Evolutionary conservation across 2,329 filamentous ascomycete genomes (phyloP).

Genomic region (Didymella arachidicola): DNA sequence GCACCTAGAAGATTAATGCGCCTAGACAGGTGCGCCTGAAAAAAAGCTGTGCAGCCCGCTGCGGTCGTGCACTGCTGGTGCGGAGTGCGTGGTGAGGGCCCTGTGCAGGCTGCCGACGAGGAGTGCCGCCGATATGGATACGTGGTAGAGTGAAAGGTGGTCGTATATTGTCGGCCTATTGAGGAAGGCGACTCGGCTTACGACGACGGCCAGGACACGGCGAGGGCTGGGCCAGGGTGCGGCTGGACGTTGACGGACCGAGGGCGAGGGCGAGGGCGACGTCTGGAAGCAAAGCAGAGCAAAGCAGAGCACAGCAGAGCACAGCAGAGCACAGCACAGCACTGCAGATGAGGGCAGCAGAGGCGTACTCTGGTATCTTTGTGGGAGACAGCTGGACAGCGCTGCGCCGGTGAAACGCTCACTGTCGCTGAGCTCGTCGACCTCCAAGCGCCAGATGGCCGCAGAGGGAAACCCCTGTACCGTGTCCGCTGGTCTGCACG

Average conservation of each 20-base stretch:
- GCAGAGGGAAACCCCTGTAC: background rate
- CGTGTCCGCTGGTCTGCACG: background rate
- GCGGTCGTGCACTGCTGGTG: conserved; percentile 26
- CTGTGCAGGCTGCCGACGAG: background rate
- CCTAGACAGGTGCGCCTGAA: too few species aligned
- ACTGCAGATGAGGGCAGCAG: background rate
- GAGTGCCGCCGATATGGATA: background rate
- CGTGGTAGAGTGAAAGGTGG: conserved; percentile 11
- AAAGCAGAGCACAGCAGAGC: too few species aligned
- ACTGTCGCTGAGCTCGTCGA: conserved; percentile 3
- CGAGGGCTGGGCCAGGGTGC: conserved; percentile 8
- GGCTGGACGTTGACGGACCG: background rate
- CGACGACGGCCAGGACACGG: conserved; percentile 10
- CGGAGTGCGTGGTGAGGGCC: background rate
- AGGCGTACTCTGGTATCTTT: too few species aligned
- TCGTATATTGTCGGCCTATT: conserved; percentile 26
- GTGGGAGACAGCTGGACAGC: too few species aligned
- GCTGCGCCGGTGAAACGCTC: conserved; percentile 12
- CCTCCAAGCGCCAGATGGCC: conserved; percentile 7
- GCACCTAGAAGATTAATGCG: too few species aligned
- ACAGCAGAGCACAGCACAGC: too few species aligned
- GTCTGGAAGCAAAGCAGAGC: background rate
- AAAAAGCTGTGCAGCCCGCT: conserved; percentile 20
- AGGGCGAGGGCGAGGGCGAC: background rate
- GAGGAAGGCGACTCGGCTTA: conserved; percentile 25